Evolutionary conservation across 2,329 filamentous ascomycete genomes (phyloP), one percentile per base, ranked within the genome.

Genomic region (Fusarium buharicum): DNA sequence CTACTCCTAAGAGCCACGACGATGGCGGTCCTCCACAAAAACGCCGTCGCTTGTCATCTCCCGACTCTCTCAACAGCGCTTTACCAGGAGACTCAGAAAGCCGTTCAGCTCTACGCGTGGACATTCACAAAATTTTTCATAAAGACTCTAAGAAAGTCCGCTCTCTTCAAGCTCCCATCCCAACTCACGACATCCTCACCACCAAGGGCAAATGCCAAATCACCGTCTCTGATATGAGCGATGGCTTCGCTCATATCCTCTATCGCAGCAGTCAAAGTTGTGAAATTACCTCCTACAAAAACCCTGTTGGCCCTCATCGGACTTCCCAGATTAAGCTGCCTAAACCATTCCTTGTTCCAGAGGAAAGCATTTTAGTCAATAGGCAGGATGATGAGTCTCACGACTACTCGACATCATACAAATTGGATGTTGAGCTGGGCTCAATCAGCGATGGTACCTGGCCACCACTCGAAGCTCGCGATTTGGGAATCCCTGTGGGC

Each of bases 231-330:
- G 76, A 78, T 54, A 59, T 70, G 44, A 73, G 70, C 48, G 70
- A 69, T 16, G 76, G 73, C 43, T 73, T 75, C 56, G 69, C 75
- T 24, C 75, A 79, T 47, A 74, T 84, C 7, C 70, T 86, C 54
- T 78, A 84, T 66, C 83, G 82, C 61, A 79, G 84, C 66, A 84
- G 79, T 59, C 82, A 86, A 67, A 72, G 81, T 9, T 86, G 84
- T 73, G 79, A 79, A 38, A 74, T 87, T 59, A 80, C 77, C 47
- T 75, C 82, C 4, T 82, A 79, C 67, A 79, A 81, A 62, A 82
- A 82, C 33, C 74, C 80, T 3, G 75, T 78, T 46, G 80, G 78
- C 24, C 76, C 78, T 45, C 77, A 79, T 39, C 77, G 75, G 27
- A 78, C 83, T 54, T 79, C 82, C 12, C 78, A 81, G 41, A 74